Base-by-base conservation (phyloP, 2,329 filamentous ascomycete genomes). In the Coniella lustricola region DNA sequence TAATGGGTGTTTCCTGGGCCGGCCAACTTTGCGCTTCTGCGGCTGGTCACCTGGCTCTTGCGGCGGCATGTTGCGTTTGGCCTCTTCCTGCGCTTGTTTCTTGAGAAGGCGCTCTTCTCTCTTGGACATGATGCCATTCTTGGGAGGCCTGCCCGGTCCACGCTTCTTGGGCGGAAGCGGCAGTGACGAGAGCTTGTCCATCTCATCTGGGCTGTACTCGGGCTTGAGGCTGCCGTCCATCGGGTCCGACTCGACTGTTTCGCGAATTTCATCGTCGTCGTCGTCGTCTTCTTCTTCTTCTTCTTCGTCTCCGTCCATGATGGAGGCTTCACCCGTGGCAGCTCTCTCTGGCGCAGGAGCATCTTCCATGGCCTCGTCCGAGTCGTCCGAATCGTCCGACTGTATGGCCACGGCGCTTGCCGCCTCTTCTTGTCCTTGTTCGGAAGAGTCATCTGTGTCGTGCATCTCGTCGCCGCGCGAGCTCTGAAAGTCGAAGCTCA, bases 51-150 rank as follows among this genome's bases (percentile, higher is more conserved):
- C 64, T 1, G 68, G 67, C 4, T 70, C 69, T 14, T 67, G 66
- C 51, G 72, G 73, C 7, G 74, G 71, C 29, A 72, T 56, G 4
- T 71, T 74, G 59, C 78, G 75, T 64, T 74, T 75, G 18, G 72
- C 73, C 56, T 65, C 65, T 52, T 77, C 75, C 54, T 73, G 70
- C 35, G 69, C 64, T 51, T 75, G 70, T 62, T 83, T 85, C 66
- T 83, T 80, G 7, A 82, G 73, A 41, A 81, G 64, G 16, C 80
- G 73, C 56, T 83, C 76, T 59, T 90, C 84, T 49, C 87, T 75
- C 66, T 90, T 90, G 1, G 86, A 90, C 80, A 90, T 87, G 61
- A 89, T 77, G 22, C 87, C 87, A 59, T 90, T 86, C 68, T 90
- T 90, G 0, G 87, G 87, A 17, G 87, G 87, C 46, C 87, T 73